Evolutionary conservation across 2,329 filamentous ascomycete genomes (phyloP).

Genomic region (Penicillium sumatraense): DNA sequence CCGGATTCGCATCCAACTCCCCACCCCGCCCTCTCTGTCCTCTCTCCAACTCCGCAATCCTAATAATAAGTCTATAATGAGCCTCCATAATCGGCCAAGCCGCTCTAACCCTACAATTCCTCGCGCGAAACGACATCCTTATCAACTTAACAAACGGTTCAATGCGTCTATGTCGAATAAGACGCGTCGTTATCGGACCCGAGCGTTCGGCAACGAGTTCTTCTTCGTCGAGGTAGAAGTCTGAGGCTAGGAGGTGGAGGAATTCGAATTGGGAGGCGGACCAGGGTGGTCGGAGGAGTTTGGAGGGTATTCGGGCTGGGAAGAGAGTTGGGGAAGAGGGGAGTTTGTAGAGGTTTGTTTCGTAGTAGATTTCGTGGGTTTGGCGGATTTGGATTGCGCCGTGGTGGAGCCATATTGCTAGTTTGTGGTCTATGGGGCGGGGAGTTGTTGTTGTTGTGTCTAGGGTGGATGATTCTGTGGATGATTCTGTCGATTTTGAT

Average conservation of each 20-base stretch:
- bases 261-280: slow-evolving; percentile 44
- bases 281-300: slow-evolving; percentile 45
- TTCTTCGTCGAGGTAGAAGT: slow-evolving; percentile 45
- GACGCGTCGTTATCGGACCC: slow-evolving; percentile 33
- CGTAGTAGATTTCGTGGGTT: slow-evolving; percentile 30
- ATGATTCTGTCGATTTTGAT: not conserved
- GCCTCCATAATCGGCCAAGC: slow-evolving; percentile 39
- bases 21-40: slow-evolving; percentile 5
- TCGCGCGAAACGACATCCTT: slow-evolving; percentile 34
- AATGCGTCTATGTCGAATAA: slow-evolving; percentile 42
- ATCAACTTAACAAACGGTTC: slow-evolving; percentile 38
- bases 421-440: no score
- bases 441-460: no score
- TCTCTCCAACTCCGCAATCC: slow-evolving; percentile 25
- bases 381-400: slow-evolving; percentile 41
- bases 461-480: not conserved
- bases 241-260: slow-evolving; percentile 40
- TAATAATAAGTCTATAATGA: slow-evolving; percentile 38
- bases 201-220: slow-evolving; percentile 31
- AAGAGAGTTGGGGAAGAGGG: slow-evolving; percentile 32
- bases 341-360: slow-evolving; percentile 41
- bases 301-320: slow-evolving; percentile 43
- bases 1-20: slow-evolving; percentile 15
- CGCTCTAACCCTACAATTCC: slow-evolving; percentile 36
- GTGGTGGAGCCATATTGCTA: slow-evolving; percentile 45